phyloP scores from a whole-genome alignment of 2,329 filamentous ascomycete genomes.

The Trichoderma semiorbis region DNA sequence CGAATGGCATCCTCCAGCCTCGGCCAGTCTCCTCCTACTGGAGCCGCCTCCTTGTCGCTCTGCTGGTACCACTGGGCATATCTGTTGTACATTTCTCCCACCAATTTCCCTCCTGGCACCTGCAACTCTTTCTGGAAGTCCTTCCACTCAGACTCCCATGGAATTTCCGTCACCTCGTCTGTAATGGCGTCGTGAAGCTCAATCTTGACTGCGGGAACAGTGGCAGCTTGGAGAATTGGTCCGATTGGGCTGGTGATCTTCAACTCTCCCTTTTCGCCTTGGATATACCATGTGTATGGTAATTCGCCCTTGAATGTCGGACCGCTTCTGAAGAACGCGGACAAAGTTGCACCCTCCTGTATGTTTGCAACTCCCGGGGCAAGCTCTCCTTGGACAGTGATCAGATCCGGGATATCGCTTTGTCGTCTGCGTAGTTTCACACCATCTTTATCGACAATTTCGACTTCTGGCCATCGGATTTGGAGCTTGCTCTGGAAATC shows the following conservation, averaged over 20 bases:
- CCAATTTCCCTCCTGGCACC: not conserved
- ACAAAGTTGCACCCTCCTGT: not conserved
- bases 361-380: conserved; percentile 1
- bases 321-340: not conserved
- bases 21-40: not conserved
- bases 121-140: not conserved
- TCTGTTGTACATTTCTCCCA: conserved; percentile 5
- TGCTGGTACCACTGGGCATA: conserved; percentile 9
- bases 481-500: not conserved
- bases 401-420: not conserved
- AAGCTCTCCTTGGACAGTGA: not conserved
- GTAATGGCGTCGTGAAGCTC: not conserved
- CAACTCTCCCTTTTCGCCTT: not conserved
- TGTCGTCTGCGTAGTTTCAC: not conserved
- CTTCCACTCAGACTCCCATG: conserved; percentile 6
- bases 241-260: not conserved
- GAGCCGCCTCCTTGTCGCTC: not conserved
- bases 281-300: not conserved
- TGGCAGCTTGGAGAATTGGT: not conserved
- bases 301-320: not conserved
- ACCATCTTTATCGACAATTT: not conserved
- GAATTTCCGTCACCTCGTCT: not conserved
- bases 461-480: conserved; percentile 3
- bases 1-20: not conserved
- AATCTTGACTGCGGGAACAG: not conserved